Evolutionary conservation across 2,329 filamentous ascomycete genomes (phyloP).

Genomic region (Colletotrichum sp.): DNA sequence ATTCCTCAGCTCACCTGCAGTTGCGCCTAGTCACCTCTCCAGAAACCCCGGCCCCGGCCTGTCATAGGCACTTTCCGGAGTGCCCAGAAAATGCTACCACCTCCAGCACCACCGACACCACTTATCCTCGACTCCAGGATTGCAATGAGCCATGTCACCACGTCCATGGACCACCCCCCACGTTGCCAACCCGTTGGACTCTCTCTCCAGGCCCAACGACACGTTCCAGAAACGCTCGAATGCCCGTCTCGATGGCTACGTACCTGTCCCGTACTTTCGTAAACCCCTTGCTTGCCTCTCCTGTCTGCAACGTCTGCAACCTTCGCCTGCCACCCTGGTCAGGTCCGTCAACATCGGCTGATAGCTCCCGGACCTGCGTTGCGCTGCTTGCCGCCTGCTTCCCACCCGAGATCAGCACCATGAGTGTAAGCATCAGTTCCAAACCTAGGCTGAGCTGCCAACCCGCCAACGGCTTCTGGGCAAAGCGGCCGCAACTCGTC

Average conservation of each 20-base stretch:
- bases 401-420: neutral
- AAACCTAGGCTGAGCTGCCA: neutral
- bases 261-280: neutral
- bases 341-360: slow-evolving; percentile 9
- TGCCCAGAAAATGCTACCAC: neutral
- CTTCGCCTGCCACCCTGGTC: neutral
- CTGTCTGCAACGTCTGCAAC: neutral
- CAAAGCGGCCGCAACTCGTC: neutral
- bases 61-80: neutral
- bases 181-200: slow-evolving; percentile 12
- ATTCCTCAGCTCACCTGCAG: slow-evolving; percentile 18
- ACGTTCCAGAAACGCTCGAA: neutral
- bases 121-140: neutral
- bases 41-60: neutral
- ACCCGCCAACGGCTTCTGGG: neutral
- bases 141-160: neutral
- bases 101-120: neutral
- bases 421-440: neutral
- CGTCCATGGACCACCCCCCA: neutral
- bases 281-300: neutral
- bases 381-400: neutral
- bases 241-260: neutral
- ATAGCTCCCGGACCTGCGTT: slow-evolving; percentile 2
- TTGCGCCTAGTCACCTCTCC: neutral
- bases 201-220: neutral